These are phyloP conservation scores for Huntiella abstrusa DNA, from an alignment of 2,329 filamentous ascomycete genomes.

Conservation along the genomic window DNA sequence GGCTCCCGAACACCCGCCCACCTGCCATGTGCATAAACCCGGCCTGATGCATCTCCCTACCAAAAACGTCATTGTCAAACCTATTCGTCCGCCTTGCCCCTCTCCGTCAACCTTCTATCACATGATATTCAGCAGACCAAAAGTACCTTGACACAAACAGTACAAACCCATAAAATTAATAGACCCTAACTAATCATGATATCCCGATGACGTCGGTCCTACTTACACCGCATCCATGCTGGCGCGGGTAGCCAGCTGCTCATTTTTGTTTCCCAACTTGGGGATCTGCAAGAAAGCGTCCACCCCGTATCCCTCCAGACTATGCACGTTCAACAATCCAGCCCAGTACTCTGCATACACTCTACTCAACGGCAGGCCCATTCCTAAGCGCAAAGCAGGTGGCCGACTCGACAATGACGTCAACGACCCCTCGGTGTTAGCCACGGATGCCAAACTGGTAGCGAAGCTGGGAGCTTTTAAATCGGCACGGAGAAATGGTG, in stretches of 20 bases:
- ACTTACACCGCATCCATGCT: conserved; percentile 54
- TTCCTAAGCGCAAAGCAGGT: conserved; percentile 72
- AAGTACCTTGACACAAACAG: too few relatives aligned
- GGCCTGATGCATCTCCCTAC: background rate
- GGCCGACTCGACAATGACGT: conserved; percentile 64
- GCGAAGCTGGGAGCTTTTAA: conserved; percentile 24
- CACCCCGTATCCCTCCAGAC: conserved; percentile 83
- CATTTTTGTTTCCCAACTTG: conserved; percentile 93
- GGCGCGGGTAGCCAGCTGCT: conserved; percentile 65
- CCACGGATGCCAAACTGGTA: conserved; percentile 6
- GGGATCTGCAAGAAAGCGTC: conserved; percentile 94
- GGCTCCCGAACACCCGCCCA: too few relatives aligned
- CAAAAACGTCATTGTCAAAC: too few relatives aligned
- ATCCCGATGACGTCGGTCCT: conserved; percentile 13
- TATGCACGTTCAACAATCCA: conserved; percentile 76
- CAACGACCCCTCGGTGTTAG: conserved; percentile 41
- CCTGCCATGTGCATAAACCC: background rate
- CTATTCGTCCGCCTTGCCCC: too few relatives aligned
- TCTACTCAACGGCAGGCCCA: conserved; percentile 81
- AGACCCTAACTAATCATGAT: conserved; percentile 19
- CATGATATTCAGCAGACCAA: too few relatives aligned
- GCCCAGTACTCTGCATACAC: conserved; percentile 99
- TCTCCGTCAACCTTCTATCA: too few relatives aligned
- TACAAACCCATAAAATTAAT: conserved; percentile 13
- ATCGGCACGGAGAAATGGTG: conserved; percentile 22